Conservation (phyloP, 768 basidiomycete species). For the Megacollybia marginata region DNA sequence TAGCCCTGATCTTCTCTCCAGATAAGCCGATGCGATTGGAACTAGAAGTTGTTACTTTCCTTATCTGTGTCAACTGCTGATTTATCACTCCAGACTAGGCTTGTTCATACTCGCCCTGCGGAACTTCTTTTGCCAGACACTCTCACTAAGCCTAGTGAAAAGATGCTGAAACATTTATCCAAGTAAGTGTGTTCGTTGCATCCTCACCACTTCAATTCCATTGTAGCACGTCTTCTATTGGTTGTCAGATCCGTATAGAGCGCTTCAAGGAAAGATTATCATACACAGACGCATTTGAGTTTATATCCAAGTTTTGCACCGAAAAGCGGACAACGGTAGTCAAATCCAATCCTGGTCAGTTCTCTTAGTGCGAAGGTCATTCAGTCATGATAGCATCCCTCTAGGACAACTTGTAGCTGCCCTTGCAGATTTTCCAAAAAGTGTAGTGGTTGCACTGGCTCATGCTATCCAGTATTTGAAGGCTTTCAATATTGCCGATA, state of each 20-base stretch:
- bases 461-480: conserved; percentile 65
- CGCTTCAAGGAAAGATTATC: conserved; percentile 44
- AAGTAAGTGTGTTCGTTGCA: conserved; percentile 31
- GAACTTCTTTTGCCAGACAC: conserved; percentile 66
- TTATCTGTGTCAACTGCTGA: conserved; percentile 2
- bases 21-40: conserved; percentile 84
- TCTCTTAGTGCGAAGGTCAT: no score
- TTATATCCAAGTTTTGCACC: conserved; percentile 60
- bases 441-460: conserved; percentile 65
- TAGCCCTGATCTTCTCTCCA: conserved; percentile 16
- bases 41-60: conserved; percentile 54
- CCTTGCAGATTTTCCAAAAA: conserved; percentile 59
- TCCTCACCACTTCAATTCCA: conserved; percentile 1
- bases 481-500: conserved; percentile 71
- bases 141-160: conserved; percentile 64
- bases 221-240: conserved; percentile 28
- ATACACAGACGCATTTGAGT: conserved; percentile 65
- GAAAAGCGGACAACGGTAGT: conserved; percentile 31
- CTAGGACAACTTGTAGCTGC: conserved; percentile 57
- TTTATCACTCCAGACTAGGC: conserved; percentile 52
- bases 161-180: conserved; percentile 67
- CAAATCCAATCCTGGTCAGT: no score
- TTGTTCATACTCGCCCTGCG: conserved; percentile 77
- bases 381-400: no score
- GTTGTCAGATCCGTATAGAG: conserved; percentile 54